These are phyloP conservation scores for Metschnikowia chrysomelidarum DNA, from an alignment of 805 yeast genomes.

Conservation along the genomic window DNA sequence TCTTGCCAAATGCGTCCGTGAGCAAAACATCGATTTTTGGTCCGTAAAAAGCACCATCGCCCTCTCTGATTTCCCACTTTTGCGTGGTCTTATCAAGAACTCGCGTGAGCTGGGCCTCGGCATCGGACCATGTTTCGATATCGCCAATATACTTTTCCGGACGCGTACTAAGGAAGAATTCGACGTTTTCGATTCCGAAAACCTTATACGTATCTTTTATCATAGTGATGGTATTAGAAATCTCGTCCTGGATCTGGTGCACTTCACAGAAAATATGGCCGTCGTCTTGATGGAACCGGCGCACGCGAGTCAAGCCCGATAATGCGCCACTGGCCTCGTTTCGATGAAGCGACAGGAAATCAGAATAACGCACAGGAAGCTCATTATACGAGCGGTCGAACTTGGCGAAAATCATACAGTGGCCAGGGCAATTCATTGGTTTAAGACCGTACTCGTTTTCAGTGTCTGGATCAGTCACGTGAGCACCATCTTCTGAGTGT, in stretches of 20 bases:
- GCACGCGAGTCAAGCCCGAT: conserved; percentile 86
- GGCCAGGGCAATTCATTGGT: conserved; percentile 97
- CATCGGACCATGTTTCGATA: conserved; percentile 72
- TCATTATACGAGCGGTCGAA: conserved; percentile 82
- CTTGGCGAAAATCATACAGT: conserved; percentile 76
- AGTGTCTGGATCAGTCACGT: no score
- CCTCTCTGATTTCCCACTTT: conserved; percentile 72
- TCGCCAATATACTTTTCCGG: conserved; percentile 84
- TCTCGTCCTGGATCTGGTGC: conserved; percentile 74
- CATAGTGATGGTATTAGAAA: conserved; percentile 65
- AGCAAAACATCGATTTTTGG: conserved; percentile 91
- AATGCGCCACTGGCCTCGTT: conserved; percentile 95
- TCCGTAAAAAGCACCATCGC: conserved; percentile 98
- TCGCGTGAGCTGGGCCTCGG: conserved; percentile 63
- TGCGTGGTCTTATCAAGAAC: conserved; percentile 54
- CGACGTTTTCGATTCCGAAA: conserved; percentile 54
- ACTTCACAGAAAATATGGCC: conserved; percentile 92
- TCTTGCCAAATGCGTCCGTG: conserved; percentile 73
- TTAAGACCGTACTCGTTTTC: conserved; percentile 75
- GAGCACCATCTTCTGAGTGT: conserved; percentile 14
- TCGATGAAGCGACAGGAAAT: conserved; percentile 88
- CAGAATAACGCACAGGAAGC: conserved; percentile 80
- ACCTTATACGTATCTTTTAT: conserved; percentile 71
- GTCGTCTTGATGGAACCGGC: conserved; percentile 97
- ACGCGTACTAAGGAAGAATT: conserved; percentile 75